These are phyloP conservation scores for Hygrophila difformis DNA, from an alignment of 257 asterid genomes.

Conservation along the genomic window DNA sequence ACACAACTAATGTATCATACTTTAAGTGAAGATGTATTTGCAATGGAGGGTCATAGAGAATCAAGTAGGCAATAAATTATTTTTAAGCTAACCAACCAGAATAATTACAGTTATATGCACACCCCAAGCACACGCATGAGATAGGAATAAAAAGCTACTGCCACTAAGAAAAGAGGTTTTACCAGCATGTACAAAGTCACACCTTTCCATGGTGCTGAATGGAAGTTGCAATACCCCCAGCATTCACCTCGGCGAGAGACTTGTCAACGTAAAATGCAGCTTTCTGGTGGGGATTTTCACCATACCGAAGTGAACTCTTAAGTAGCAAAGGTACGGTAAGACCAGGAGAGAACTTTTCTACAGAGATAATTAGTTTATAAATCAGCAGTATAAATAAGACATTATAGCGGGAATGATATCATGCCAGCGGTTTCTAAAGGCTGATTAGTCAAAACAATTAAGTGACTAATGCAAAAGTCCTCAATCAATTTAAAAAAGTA, in stretches of 20 bases:
- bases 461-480: too few relatives aligned
- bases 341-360: slow-evolving; percentile 77
- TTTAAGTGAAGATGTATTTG: not conserved
- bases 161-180: not conserved
- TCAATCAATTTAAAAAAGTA: too few relatives aligned
- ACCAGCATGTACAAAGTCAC: slow-evolving; percentile 7
- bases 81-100: not conserved
- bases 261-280: slow-evolving; percentile 91
- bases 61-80: not conserved
- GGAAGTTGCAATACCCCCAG: slow-evolving; percentile 93
- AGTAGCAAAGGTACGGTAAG: slow-evolving; percentile 68
- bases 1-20: not conserved
- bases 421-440: too few relatives aligned
- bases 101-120: not conserved
- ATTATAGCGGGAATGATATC: not conserved
- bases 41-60: not conserved
- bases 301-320: slow-evolving; percentile 83
- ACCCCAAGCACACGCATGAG: not conserved
- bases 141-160: not conserved
- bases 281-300: slow-evolving; percentile 97
- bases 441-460: too few relatives aligned
- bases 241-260: slow-evolving; percentile 87
- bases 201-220: slow-evolving; percentile 97
- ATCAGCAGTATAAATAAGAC: slow-evolving; percentile 9
- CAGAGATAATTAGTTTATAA: slow-evolving; percentile 17